Evolutionary conservation across 352 stramenopile genomes (phyloP).

Genomic region (Phytophthora citrophthora): DNA sequence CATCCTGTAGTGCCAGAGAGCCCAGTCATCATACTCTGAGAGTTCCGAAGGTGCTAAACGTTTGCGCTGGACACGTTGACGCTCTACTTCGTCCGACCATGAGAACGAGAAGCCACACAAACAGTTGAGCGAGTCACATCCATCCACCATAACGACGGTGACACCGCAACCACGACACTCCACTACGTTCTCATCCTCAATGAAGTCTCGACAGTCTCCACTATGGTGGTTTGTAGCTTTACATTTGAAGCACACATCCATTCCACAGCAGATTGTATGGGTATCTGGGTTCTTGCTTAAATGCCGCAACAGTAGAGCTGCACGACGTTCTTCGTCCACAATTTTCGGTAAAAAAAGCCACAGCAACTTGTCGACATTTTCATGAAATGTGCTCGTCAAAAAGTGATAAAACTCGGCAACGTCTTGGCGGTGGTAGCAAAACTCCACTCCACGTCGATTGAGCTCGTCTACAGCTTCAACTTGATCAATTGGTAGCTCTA

Average conservation of each 20-base stretch:
- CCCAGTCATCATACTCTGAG: constrained; percentile 37
- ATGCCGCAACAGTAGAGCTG: constrained; percentile 54
- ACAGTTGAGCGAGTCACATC: constrained; percentile 58
- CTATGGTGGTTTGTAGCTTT: constrained; percentile 54
- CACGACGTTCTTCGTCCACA: constrained; percentile 60
- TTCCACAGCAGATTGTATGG: constrained; percentile 53
- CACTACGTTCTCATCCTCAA: constrained; percentile 56
- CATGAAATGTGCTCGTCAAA: constrained; percentile 31
- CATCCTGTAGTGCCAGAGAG: constrained; percentile 34
- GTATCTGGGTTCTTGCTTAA: constrained; percentile 53
- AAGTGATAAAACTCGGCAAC: constrained; percentile 43
- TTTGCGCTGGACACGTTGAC: constrained; percentile 57
- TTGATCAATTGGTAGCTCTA: constrained; percentile 26
- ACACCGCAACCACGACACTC: constrained; percentile 62
- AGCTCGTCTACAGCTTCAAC: constrained; percentile 29
- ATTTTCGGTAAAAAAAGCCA: constrained; percentile 46
- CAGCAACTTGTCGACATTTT: constrained; percentile 30
- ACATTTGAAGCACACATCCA: constrained; percentile 68
- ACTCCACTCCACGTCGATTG: constrained; percentile 30
- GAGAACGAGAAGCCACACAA: constrained; percentile 61
- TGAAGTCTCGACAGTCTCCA: constrained; percentile 60
- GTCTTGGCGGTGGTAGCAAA: constrained; percentile 48
- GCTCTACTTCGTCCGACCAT: constrained; percentile 54
- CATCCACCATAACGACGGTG: constrained; percentile 70
- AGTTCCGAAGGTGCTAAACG: constrained; percentile 43